phyloP scores from a whole-genome alignment of 208 protist genomes.

The Leishmania turanica region DNA sequence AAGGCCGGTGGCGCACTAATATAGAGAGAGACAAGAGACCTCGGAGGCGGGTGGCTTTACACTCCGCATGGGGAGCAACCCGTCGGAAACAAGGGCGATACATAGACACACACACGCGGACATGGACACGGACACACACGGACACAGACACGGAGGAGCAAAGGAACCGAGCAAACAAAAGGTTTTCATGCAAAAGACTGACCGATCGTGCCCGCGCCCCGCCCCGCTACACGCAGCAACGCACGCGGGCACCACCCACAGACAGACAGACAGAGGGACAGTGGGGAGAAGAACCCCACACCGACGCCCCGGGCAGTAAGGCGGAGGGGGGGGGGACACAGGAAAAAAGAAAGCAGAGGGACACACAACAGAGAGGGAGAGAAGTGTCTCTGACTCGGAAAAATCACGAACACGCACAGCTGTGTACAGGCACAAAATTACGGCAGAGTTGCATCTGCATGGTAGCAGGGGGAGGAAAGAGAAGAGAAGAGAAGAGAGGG shows the following conservation, averaged over 20 bases:
- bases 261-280: too few species aligned
- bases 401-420: background rate
- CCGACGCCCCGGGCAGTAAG: too few species aligned
- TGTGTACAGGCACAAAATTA: background rate
- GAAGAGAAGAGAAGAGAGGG: background rate
- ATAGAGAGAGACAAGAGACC: background rate
- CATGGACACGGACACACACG: background rate
- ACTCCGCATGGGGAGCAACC: background rate
- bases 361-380: too few species aligned
- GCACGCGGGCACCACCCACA: too few species aligned
- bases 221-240: too few species aligned
- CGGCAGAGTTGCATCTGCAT: background rate
- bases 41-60: background rate
- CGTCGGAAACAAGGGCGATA: background rate
- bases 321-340: too few species aligned
- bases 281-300: too few species aligned
- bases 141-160: background rate
- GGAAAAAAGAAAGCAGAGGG: too few species aligned
- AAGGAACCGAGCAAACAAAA: background rate
- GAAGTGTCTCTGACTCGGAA: too few species aligned
- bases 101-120: background rate
- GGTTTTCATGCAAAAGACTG: too few species aligned
- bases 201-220: too few species aligned
- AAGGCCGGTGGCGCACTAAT: background rate
- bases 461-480: background rate